Evolutionary conservation across 192 early-diverging fungal species (phyloP).

Genomic region (Podila verticillata): DNA sequence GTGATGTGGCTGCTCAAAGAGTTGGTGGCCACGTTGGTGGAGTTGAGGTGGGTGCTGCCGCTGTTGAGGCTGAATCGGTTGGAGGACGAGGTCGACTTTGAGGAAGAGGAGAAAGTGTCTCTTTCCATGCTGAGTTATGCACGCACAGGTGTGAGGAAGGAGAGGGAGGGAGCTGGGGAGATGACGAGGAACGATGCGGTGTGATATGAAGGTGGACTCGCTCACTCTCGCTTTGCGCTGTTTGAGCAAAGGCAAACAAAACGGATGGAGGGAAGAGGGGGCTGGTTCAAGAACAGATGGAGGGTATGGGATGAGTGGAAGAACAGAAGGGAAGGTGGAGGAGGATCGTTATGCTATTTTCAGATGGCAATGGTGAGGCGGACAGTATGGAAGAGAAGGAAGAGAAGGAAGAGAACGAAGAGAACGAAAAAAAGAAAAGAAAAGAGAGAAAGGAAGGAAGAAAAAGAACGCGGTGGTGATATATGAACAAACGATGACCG

Average conservation of each 20-base stretch:
- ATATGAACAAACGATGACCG: not conserved
- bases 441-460: not conserved
- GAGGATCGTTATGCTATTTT: too few species aligned
- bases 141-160: not conserved
- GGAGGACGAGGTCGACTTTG: conserved; percentile 24
- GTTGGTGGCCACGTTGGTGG: not conserved
- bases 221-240: too few species aligned
- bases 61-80: conserved; percentile 30
- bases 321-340: too few species aligned
- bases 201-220: too few species aligned
- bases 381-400: not conserved
- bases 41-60: not conserved
- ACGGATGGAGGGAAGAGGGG: not conserved
- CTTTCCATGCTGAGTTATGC: conserved; percentile 4
- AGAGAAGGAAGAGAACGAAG: not conserved
- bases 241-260: not conserved
- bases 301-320: too few species aligned
- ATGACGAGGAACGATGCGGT: too few species aligned
- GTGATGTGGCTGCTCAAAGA: not conserved
- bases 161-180: not conserved
- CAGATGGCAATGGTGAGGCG: too few species aligned
- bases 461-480: not conserved
- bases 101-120: conserved; percentile 5
- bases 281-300: not conserved
- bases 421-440: not conserved